Evolutionary conservation across 352 stramenopile species (phyloP).

Genomic region (Globisporangium ultimum): DNA sequence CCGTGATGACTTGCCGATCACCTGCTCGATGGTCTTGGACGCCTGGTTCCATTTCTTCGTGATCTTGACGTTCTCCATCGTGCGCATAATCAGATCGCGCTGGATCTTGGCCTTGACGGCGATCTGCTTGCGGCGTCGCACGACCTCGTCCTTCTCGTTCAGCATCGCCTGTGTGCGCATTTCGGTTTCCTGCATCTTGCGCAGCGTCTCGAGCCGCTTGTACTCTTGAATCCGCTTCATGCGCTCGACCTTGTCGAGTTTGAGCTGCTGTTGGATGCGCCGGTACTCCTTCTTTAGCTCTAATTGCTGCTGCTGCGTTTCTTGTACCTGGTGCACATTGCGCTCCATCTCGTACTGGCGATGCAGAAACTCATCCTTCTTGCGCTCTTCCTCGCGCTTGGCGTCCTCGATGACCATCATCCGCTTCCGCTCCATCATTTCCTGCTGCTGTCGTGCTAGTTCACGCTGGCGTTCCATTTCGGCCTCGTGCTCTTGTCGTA

Average conservation of each 20-base stretch:
- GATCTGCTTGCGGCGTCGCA: slow-evolving; percentile 74
- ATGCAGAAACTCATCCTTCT: slow-evolving; percentile 62
- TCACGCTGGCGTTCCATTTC: slow-evolving; percentile 53
- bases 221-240: slow-evolving; percentile 91
- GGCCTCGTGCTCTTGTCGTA: slow-evolving; percentile 57
- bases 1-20: slow-evolving; percentile 39
- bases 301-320: slow-evolving; percentile 69
- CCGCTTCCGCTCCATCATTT: slow-evolving; percentile 70
- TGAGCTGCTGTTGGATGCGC: slow-evolving; percentile 75
- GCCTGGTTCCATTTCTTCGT: slow-evolving; percentile 86
- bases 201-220: slow-evolving; percentile 86
- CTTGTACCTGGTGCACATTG: slow-evolving; percentile 67
- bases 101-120: slow-evolving; percentile 86
- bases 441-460: slow-evolving; percentile 58
- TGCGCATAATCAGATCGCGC: slow-evolving; percentile 83
- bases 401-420: slow-evolving; percentile 67
- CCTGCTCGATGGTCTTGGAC: slow-evolving; percentile 74
- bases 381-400: slow-evolving; percentile 65
- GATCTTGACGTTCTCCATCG: slow-evolving; percentile 88
- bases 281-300: slow-evolving; percentile 83
- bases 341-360: slow-evolving; percentile 65
- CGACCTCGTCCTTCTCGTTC: slow-evolving; percentile 74
- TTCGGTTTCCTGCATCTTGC: slow-evolving; percentile 84
- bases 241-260: slow-evolving; percentile 90
- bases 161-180: slow-evolving; percentile 77